Percentiles rank a stretch among this genome's conserved stretches.
phyloP scores from a whole-genome alignment of 2,329 filamentous ascomycete species.

The Endothia cerciana region DNA sequence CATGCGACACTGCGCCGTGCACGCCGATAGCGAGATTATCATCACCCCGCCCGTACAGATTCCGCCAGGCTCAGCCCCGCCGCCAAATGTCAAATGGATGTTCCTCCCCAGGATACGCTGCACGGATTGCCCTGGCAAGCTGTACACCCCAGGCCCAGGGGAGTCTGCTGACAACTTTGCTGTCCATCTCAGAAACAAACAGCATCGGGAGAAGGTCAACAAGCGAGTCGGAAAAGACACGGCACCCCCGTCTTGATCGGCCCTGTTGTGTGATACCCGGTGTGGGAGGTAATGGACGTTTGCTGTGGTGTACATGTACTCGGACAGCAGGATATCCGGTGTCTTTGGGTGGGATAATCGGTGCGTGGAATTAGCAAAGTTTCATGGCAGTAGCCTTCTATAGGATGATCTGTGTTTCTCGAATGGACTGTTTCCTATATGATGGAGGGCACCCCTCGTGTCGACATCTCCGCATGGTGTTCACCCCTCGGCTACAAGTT shows the following conservation, averaged over 20 bases:
- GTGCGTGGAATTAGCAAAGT: not conserved
- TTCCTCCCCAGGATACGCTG: conserved; percentile 91
- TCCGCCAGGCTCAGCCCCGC: conserved; percentile 53
- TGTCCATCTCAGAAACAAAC: conserved; percentile 84
- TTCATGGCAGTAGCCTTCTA: not conserved
- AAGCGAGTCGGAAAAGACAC: conserved; percentile 44
- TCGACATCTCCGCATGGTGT: not conserved
- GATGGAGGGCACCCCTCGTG: not conserved
- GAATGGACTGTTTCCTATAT: conserved; percentile 1
- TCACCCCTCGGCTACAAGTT: too few species aligned
- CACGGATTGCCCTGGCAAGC: conserved; percentile 87
- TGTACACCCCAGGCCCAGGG: conserved; percentile 88
- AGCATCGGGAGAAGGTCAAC: conserved; percentile 75
- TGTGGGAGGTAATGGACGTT: not conserved
- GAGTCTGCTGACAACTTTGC: conserved; percentile 90
- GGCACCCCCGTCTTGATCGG: not conserved
- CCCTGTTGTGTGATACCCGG: not conserved
- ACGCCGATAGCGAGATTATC: conserved; percentile 69
- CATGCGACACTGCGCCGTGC: conserved; percentile 88
- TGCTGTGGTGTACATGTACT: not conserved
- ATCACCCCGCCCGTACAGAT: conserved; percentile 54
- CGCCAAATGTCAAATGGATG: conserved; percentile 72
- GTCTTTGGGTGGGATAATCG: not conserved
- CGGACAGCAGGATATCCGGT: not conserved
- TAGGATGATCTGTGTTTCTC: not conserved